phyloP scores from a whole-genome alignment of 2,329 filamentous ascomycete genomes.

The Clarireedia sp. region DNA sequence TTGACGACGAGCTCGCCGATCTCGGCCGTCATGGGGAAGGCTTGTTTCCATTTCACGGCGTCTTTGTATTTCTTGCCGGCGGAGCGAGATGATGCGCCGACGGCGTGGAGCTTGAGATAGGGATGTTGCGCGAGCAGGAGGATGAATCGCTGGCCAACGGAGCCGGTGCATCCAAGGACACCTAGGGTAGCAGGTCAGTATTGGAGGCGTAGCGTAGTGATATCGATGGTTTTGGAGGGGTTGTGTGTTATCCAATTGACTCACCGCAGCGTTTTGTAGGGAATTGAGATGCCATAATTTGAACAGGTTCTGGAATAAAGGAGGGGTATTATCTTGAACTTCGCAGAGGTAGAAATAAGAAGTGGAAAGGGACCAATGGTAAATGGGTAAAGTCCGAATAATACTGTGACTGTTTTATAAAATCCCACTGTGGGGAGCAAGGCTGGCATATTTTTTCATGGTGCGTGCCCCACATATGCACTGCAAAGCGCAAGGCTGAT shows the following conservation, averaged over 20 bases:
- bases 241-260: conserved; percentile 8
- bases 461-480: not conserved
- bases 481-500: not conserved
- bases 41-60: conserved; percentile 93
- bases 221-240: conserved; percentile 11
- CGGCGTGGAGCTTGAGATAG: conserved; percentile 74
- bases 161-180: conserved; percentile 87
- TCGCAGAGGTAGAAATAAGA: not conserved
- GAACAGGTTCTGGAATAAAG: not conserved
- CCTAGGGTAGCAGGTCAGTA: conserved; percentile 33
- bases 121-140: conserved; percentile 84
- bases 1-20: conserved; percentile 77
- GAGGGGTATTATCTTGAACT: not conserved
- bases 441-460: not conserved
- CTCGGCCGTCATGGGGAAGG: conserved; percentile 66
- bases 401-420: not conserved
- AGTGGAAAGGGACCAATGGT: not conserved
- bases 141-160: conserved; percentile 92
- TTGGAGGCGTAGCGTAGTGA: not conserved
- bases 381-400: not conserved
- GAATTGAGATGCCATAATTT: conserved; percentile 30
- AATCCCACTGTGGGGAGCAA: not conserved
- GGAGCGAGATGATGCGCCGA: conserved; percentile 83
- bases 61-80: conserved; percentile 92
- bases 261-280: conserved; percentile 47